Conservation (phyloP, 768 basidiomycete genomes). For the Suillus luteus region DNA sequence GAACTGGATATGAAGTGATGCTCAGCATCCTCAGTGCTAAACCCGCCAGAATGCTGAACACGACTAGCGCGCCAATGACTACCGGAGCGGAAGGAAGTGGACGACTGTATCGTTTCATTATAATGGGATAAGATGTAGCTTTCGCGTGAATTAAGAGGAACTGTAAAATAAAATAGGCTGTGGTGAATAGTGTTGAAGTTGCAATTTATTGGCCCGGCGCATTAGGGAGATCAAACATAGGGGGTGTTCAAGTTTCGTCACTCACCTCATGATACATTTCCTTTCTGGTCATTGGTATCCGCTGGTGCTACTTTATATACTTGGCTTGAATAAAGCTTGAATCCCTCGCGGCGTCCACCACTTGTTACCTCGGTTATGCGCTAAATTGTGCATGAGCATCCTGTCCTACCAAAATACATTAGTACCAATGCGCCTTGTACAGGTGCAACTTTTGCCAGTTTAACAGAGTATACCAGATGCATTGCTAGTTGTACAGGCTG, state of each 20-base stretch:
- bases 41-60: slow-evolving; percentile 32
- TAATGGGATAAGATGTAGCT: neutral
- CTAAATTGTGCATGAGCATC: neutral
- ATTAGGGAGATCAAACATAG: neutral
- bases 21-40: slow-evolving; percentile 25
- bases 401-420: neutral
- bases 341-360: neutral
- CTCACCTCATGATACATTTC: neutral
- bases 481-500: neutral
- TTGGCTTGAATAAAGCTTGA: neutral
- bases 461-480: neutral
- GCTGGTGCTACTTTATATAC: no score
- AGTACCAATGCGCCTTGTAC: no score
- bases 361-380: neutral
- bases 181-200: neutral
- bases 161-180: neutral
- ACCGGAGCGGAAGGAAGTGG: neutral
- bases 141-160: slow-evolving; percentile 3
- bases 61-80: slow-evolving; percentile 23
- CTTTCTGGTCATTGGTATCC: slow-evolving; percentile 4
- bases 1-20: slow-evolving; percentile 19
- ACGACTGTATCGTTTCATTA: neutral
- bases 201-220: neutral
- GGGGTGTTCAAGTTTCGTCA: neutral
- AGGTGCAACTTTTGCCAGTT: no score